These are phyloP conservation scores for Aspergillus affinis DNA, from an alignment of 495 filamentous ascomycete species.

Conservation along the genomic window DNA sequence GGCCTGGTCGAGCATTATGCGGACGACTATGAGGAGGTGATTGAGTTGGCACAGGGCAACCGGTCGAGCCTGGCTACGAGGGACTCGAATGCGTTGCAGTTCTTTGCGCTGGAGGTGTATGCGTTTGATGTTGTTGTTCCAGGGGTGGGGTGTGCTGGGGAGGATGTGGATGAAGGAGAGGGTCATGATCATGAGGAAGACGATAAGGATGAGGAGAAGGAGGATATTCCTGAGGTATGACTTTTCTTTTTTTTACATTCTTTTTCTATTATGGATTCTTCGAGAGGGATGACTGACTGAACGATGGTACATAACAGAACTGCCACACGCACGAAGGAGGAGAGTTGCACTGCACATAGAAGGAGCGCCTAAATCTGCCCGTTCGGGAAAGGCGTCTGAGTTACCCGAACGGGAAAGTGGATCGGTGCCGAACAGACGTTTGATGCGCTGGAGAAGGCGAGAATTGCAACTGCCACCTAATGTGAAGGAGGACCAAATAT, in stretches of 20 bases:
- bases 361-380: not conserved
- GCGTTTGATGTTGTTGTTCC: slow-evolving; percentile 53
- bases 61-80: slow-evolving; percentile 34
- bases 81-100: slow-evolving; percentile 55
- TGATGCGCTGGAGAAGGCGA: too few species aligned
- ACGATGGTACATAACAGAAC: slow-evolving; percentile 17
- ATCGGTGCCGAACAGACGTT: too few species aligned
- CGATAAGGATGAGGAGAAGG: slow-evolving; percentile 8
- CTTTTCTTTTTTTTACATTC: not conserved
- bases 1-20: slow-evolving; percentile 54
- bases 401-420: not conserved
- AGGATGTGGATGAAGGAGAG: slow-evolving; percentile 10
- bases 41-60: slow-evolving; percentile 43
- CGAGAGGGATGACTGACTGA: not conserved
- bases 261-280: slow-evolving; percentile 2
- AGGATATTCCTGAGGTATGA: slow-evolving; percentile 28
- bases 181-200: slow-evolving; percentile 16
- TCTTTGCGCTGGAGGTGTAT: slow-evolving; percentile 60
- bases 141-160: slow-evolving; percentile 51
- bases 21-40: slow-evolving; percentile 48
- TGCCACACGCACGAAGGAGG: slow-evolving; percentile 35
- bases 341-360: slow-evolving; percentile 31
- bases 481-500: too few species aligned
- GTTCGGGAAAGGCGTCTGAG: not conserved
- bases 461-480: too few species aligned